These are phyloP conservation scores for Fistulinella prunicolor DNA, from an alignment of 768 basidiomycete genomes.

Conservation along the genomic window DNA sequence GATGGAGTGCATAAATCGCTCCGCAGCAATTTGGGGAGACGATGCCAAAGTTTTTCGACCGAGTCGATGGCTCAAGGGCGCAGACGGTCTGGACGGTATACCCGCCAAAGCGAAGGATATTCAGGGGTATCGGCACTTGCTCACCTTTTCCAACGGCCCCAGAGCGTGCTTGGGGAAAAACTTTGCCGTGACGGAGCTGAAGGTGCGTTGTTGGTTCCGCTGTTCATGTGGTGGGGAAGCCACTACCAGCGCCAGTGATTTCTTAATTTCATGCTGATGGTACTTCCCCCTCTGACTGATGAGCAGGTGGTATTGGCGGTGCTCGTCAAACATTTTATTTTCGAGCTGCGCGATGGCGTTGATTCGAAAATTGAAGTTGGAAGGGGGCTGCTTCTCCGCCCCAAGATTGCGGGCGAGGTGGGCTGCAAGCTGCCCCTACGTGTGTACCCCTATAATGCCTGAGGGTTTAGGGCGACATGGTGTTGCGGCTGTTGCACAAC, in stretches of 20 bases:
- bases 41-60: constrained; percentile 60
- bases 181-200: constrained; percentile 43
- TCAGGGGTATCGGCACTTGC: constrained; percentile 47
- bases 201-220: too few species aligned
- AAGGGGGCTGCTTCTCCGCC: constrained; percentile 3
- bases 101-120: constrained; percentile 36
- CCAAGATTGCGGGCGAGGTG: constrained; percentile 13
- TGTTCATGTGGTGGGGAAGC: too few species aligned
- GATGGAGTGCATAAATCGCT: constrained; percentile 47
- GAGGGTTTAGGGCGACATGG: too few species aligned
- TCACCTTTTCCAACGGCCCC: constrained; percentile 52
- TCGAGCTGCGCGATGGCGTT: constrained; percentile 37
- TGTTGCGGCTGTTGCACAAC: too few species aligned
- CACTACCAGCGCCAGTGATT: too few species aligned
- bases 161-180: too few species aligned
- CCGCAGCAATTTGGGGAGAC: constrained; percentile 53
- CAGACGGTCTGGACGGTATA: constrained; percentile 13
- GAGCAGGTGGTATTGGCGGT: constrained; percentile 44
- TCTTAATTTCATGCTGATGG: too few species aligned
- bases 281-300: too few species aligned
- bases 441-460: too few species aligned
- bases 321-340: constrained; percentile 40
- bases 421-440: constrained; percentile 22
- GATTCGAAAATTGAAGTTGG: constrained; percentile 7
- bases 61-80: constrained; percentile 54